These are phyloP conservation scores for Garcia nutans DNA, from an alignment of 345 rosid species.

Conservation along the genomic window DNA sequence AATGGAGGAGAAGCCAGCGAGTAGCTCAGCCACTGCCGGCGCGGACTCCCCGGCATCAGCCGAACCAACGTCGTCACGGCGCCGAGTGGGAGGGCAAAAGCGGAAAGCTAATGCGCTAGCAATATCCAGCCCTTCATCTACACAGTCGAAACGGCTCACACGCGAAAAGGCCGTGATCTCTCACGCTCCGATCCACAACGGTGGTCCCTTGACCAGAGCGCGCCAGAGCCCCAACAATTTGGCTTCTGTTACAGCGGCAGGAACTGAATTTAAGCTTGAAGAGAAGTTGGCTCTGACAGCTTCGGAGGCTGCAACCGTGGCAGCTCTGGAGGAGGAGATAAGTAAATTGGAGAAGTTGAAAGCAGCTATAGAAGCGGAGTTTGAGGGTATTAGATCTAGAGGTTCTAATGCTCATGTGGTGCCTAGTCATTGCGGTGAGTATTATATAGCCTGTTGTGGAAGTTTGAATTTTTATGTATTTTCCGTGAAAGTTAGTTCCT, in stretches of 20 bases:
- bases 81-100: slow-evolving; percentile 69
- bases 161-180: slow-evolving; percentile 75
- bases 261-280: slow-evolving; percentile 32
- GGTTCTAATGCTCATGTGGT: slow-evolving; percentile 67
- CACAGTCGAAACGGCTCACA: slow-evolving; percentile 66
- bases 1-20: slow-evolving; percentile 37
- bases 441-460: not conserved
- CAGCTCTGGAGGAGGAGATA: slow-evolving; percentile 38
- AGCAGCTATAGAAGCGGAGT: slow-evolving; percentile 71
- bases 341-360: slow-evolving; percentile 78
- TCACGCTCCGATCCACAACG: slow-evolving; percentile 66
- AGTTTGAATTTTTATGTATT: not conserved
- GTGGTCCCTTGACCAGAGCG: slow-evolving; percentile 95
- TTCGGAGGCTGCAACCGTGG: slow-evolving; percentile 19
- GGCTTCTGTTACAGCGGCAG: slow-evolving; percentile 23
- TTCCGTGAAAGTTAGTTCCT: not conserved
- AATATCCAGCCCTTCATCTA: slow-evolving; percentile 44
- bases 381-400: slow-evolving; percentile 81
- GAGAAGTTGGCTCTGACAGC: slow-evolving; percentile 20
- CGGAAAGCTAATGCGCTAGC: slow-evolving; percentile 62
- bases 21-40: slow-evolving; percentile 29
- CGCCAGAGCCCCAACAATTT: slow-evolving; percentile 66
- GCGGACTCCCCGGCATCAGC: slow-evolving; percentile 50
- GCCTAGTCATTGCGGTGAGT: slow-evolving; percentile 91
- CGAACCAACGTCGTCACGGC: slow-evolving; percentile 61